These are phyloP conservation scores for Ceratocystis diversiconidia DNA, from an alignment of 2,329 filamentous ascomycete genomes.

Conservation along the genomic window DNA sequence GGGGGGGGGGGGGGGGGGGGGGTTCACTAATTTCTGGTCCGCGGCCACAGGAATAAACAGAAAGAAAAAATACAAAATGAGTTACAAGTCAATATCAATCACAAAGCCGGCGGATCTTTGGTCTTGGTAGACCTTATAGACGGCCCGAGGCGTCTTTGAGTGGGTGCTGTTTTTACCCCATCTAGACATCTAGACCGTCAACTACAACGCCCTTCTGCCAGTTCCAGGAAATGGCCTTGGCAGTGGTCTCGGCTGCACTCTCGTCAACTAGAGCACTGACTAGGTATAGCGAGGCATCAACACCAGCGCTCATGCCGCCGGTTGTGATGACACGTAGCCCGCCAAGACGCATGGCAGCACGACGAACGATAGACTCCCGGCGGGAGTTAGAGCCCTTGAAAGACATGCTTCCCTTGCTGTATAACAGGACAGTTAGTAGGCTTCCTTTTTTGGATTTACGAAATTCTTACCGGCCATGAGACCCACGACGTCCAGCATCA, in stretches of 20 bases:
- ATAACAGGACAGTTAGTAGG: conserved; percentile 17
- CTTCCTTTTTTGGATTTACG: background rate
- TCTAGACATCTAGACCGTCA: conserved; percentile 68
- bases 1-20: background rate
- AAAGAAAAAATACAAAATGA: background rate
- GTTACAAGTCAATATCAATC: background rate
- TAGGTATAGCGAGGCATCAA: conserved; percentile 75
- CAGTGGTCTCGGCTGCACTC: conserved; percentile 61
- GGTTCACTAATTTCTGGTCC: background rate
- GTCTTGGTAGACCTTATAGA: too few relatives aligned
- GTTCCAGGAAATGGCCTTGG: conserved; percentile 61
- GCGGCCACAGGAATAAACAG: background rate
- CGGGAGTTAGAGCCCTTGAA: conserved; percentile 60
- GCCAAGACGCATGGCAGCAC: conserved; percentile 59
- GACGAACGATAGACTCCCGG: conserved; percentile 66
- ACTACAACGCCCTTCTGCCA: conserved; percentile 80
- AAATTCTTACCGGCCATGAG: conserved; percentile 42
- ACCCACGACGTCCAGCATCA: conserved; percentile 44
- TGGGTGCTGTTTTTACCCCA: conserved; percentile 10
- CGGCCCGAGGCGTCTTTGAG: background rate
- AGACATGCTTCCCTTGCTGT: conserved; percentile 69
- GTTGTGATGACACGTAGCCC: conserved; percentile 62
- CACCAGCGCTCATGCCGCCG: conserved; percentile 63
- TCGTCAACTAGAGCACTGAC: conserved; percentile 70
- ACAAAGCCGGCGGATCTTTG: background rate